Conservation (phyloP, 139 green algal genomes). For the Tetradesmus obliquus region DNA sequence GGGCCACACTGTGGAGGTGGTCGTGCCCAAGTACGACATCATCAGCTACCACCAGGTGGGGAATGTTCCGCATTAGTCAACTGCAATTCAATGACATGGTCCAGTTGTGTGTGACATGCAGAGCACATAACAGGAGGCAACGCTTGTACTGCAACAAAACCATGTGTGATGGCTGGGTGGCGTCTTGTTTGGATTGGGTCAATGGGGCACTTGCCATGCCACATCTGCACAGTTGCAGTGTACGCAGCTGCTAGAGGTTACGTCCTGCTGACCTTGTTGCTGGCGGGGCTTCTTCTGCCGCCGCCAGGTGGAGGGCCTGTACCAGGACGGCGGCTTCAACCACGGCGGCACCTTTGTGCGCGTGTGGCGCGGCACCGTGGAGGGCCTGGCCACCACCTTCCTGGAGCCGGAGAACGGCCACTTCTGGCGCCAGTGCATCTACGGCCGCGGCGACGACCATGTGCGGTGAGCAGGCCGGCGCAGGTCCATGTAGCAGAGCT, state of each 20-base stretch:
- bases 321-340: conserved; percentile 75
- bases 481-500: neutral
- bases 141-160: no score
- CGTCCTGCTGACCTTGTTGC: no score
- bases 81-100: neutral
- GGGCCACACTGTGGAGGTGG: conserved; percentile 82
- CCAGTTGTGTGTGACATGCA: neutral
- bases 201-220: no score
- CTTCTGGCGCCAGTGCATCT: conserved; percentile 89
- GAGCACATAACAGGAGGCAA: no score
- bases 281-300: no score
- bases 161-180: no score
- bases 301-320: conserved; percentile 63
- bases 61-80: neutral
- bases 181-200: no score
- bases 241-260: no score
- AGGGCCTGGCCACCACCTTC: conserved; percentile 76
- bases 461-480: conserved; percentile 49
- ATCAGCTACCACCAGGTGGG: conserved; percentile 85
- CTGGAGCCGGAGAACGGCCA: conserved; percentile 85
- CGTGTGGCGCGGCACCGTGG: conserved; percentile 69
- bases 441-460: conserved; percentile 82
- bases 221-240: no score
- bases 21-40: conserved; percentile 97
- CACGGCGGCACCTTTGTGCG: conserved; percentile 64